These are phyloP conservation scores for Fusarium nematophilum DNA, from an alignment of 2,329 filamentous ascomycete genomes.

Conservation along the genomic window DNA sequence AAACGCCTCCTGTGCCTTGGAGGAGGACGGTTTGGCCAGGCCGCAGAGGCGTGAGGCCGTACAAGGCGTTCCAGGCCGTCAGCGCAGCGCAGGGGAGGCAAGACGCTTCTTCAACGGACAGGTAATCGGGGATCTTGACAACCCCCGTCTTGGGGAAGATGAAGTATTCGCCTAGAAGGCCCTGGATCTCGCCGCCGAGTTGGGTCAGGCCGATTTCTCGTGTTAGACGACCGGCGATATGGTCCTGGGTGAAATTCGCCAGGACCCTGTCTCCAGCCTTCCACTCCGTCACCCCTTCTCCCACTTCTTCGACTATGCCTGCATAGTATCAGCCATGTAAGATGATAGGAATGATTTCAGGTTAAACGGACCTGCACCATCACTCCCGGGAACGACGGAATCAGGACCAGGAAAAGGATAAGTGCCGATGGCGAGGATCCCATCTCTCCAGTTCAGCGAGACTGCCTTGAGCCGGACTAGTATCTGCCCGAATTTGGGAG, in stretches of 20 bases:
- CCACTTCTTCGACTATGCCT: conserved; percentile 15
- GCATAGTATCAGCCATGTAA: too few species aligned
- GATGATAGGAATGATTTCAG: not conserved
- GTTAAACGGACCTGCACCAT: conserved; percentile 13
- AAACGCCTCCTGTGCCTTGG: conserved; percentile 45
- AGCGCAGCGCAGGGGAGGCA: conserved; percentile 29
- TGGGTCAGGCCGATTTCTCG: conserved; percentile 20
- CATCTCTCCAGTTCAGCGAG: conserved; percentile 22
- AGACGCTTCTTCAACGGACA: conserved; percentile 31
- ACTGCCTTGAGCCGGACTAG: conserved; percentile 18
- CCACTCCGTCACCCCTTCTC: conserved; percentile 19
- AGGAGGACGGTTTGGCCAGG: conserved; percentile 56
- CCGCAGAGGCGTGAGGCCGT: conserved; percentile 10
- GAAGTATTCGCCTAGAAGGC: conserved; percentile 29
- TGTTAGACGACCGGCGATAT: conserved; percentile 21
- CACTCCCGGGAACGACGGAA: conserved; percentile 15
- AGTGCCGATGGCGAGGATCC: conserved; percentile 15
- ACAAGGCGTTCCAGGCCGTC: conserved; percentile 31
- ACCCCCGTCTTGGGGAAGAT: conserved; percentile 27
- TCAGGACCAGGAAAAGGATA: conserved; percentile 23
- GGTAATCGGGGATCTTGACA: conserved; percentile 28
- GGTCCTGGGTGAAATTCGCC: conserved; percentile 22
- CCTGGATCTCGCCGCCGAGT: conserved; percentile 18
- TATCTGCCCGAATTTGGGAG: conserved; percentile 17
- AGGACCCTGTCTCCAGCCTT: conserved; percentile 26